Percentiles rank a stretch among this genome's conserved stretches.
phyloP scores from a whole-genome alignment of 2,329 filamentous ascomycete genomes.

The Colletotrichum orbiculare region DNA sequence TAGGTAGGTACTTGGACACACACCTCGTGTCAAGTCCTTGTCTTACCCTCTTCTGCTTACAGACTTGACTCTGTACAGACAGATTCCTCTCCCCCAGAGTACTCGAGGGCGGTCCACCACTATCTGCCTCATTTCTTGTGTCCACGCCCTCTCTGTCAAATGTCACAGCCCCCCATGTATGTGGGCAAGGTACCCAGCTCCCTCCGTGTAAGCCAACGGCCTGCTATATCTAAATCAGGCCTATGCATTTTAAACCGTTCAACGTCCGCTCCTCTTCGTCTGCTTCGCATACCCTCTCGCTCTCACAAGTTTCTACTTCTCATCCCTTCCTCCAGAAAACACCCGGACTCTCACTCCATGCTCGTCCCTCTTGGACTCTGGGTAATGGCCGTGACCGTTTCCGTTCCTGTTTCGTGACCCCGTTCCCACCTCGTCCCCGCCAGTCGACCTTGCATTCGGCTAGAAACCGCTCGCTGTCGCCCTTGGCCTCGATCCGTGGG shows the following conservation, averaged over 20 bases:
- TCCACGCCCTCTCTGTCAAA: conserved; percentile 27
- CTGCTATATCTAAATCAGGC: conserved; percentile 34
- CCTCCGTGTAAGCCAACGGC: conserved; percentile 32
- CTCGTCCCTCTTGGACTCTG: conserved; percentile 36
- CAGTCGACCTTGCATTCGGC: conserved; percentile 32
- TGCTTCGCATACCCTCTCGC: conserved; percentile 28
- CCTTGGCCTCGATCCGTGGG: conserved; percentile 25
- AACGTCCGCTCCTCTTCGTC: conserved; percentile 34
- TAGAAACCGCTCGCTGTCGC: conserved; percentile 30
- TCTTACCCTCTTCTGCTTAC: conserved; percentile 14
- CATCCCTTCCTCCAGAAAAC: conserved; percentile 35
- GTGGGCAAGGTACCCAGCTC: conserved; percentile 15
- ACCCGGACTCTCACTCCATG: conserved; percentile 35
- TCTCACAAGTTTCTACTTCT: conserved; percentile 31
- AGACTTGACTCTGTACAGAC: conserved; percentile 2
- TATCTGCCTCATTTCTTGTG: conserved; percentile 14
- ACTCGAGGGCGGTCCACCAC: conserved; percentile 19
- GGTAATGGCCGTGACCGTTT: conserved; percentile 38
- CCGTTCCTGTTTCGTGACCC: conserved; percentile 37
- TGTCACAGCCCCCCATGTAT: conserved; percentile 32
- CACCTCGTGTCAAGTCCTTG: conserved; percentile 26
- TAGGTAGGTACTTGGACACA: conserved; percentile 17
- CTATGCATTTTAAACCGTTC: conserved; percentile 33
- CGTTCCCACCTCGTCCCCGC: conserved; percentile 21
- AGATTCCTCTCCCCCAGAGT: conserved; percentile 9